Base-by-base conservation (phyloP, 495 filamentous ascomycete species). In the Neurospora discreta region DNA sequence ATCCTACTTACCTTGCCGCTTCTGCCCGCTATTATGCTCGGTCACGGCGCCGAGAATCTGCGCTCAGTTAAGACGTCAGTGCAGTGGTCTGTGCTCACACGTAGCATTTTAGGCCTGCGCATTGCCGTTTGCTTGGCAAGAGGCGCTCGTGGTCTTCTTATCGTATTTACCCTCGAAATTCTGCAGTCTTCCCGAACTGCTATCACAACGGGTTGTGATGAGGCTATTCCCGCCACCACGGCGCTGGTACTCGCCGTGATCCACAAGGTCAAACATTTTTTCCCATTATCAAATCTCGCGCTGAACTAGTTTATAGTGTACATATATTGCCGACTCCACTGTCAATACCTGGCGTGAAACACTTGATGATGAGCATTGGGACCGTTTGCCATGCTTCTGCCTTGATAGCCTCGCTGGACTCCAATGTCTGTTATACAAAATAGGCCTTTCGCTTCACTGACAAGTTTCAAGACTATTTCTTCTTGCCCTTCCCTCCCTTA, bases 401-500 rank as follows among this genome's bases (percentile, higher is more conserved):
- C 30, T 6, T 16, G 2, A 30, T 60, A 60, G 44, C 6, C 18
- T 33, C 52, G 52, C 52, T 18, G 26, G 33, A 33, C 2, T 65
- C 11, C 18, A 18, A 18, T 18, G 52, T 65, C 52, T 65, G 52
- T 65, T 65, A 65, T 65, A 36, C 26, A 65, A 65, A 65, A 65
- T 3, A 33, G 8, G 15, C 15, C 13, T 58, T 58, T 15, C 23
- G 52, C 52, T 65, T 65, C 26, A 9, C 52, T 15, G 2, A 52
- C 26, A 23, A 38, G 65, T 20, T 52, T 60, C 36, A 20, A 16
- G 40, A 5, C 20, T 60, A 42, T 10, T 71, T 75, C 69, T 77
- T 75, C 33, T 41, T 69, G 7, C 67, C 58, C 71, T 76, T 77
- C 1, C 73, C 70, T 11, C 74, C 69, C 68, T 70, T 68, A 39